Evolutionary conservation across 2,329 filamentous ascomycete genomes (phyloP), one percentile per base, ranked within the genome.

Genomic region (Paraconiothyrium sp.): DNA sequence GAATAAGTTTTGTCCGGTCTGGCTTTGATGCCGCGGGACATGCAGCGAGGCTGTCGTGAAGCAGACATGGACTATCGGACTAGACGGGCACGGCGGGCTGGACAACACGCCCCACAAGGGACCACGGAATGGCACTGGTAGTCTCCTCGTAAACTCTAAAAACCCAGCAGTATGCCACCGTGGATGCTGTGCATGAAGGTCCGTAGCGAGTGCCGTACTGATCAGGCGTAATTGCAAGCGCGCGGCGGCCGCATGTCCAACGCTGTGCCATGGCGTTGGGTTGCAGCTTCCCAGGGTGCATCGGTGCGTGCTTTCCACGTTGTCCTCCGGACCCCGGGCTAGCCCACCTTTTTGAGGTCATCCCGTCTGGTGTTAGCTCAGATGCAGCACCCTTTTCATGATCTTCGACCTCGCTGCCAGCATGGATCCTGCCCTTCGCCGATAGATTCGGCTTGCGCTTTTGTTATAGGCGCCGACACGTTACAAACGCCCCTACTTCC

Each of bases 401-500:
- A 11, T 9, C 27, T 16, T 35, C 24, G 41, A 55, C 52, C 30
- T 47, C 50, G 24, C 41, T 35, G 24, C 39, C 32, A 56, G 41
- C 54, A 56, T 56, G 54, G 39, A 56, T 56, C 14, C 43, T 34
- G 37, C 54, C 43, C 43, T 47, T 43, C 30, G 54, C 41, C 54
- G 43, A 56, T 46, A 47, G 41, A 56, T 24, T 47, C 54, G 54
- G 54, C 54, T 48, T 46, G 30, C 32, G 54, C 54, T 46, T 4
- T 30, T 39, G 32, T 9, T n/a, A 41, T 32, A 54, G 48, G 60
- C 57, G 57, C 32, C 50, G 27, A 30, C 27, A 30, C 43, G 20
- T 27, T n/a, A 39, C 16, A n/a, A 2, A 39, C 48, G 57, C 59
- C 35, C 11, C 54, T 13, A 39, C 3, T 30, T 13, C 16, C 22